Percentiles rank a stretch among this genome's conserved stretches.
phyloP scores from a whole-genome alignment of 805 yeast genomes.

The Saturnispora hagleri region DNA sequence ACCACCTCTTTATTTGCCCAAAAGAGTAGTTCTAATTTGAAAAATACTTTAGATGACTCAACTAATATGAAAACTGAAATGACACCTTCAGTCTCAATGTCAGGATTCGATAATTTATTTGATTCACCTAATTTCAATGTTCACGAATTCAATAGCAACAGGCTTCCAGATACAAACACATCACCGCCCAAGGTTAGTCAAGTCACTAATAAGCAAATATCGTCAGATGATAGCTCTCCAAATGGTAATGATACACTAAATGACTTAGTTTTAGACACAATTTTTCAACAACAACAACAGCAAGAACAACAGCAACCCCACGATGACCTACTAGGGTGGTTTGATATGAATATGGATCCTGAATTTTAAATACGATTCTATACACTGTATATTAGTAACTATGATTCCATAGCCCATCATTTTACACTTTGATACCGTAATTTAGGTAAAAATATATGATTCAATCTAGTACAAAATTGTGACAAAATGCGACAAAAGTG shows the following conservation, averaged over 20 bases:
- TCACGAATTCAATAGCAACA: neutral
- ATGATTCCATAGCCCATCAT: neutral
- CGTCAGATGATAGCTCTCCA: slow-evolving; percentile 17
- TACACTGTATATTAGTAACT: neutral
- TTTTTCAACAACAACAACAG: slow-evolving; percentile 75
- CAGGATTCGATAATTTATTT: slow-evolving; percentile 10
- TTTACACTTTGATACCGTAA: neutral
- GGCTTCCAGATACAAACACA: neutral
- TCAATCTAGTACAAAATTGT: neutral
- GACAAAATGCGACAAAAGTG: neutral
- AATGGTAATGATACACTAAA: slow-evolving; percentile 20
- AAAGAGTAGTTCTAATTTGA: neutral
- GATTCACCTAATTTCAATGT: slow-evolving; percentile 7
- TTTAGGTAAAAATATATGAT: neutral
- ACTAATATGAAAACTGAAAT: neutral
- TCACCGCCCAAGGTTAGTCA: neutral
- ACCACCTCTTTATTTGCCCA: slow-evolving; percentile 11
- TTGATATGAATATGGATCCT: slow-evolving; percentile 70
- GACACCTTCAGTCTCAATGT: neutral
- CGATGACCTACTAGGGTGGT: slow-evolving; percentile 92
- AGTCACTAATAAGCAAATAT: neutral
- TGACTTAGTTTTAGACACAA: slow-evolving; percentile 35
- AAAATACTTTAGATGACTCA: neutral
- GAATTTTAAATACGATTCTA: slow-evolving; percentile 32
- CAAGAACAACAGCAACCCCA: slow-evolving; percentile 69